phyloP scores from a whole-genome alignment of 1,284 basidiomycete genomes.

The Moesziomyces antarcticus region DNA sequence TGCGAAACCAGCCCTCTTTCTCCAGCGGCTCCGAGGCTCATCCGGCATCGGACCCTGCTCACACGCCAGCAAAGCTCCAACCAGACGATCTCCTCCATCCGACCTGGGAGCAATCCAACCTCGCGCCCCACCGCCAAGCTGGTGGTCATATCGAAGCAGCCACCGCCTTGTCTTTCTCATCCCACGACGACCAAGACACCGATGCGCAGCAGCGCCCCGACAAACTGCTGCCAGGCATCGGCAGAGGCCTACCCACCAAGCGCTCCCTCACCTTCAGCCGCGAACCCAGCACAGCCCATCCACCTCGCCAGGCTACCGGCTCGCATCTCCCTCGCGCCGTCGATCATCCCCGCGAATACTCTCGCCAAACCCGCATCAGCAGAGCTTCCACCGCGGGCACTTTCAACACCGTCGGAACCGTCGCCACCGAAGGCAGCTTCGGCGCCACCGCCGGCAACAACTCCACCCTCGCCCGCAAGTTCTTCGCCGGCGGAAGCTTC shows the following conservation, averaged over 20 bases:
- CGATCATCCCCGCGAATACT: constrained; percentile 42
- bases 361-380: constrained; percentile 53
- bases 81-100: constrained; percentile 26
- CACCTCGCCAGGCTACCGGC: constrained; percentile 7
- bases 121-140: not conserved
- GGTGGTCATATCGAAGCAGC: not conserved
- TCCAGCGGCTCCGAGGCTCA: constrained; percentile 13
- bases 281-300: constrained; percentile 6
- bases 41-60: not conserved
- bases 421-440: constrained; percentile 54
- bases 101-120: constrained; percentile 20
- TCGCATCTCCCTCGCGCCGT: constrained; percentile 15
- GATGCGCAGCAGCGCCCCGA: not conserved
- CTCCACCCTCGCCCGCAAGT: constrained; percentile 24
- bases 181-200: not conserved
- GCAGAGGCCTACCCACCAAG: constrained; percentile 31
- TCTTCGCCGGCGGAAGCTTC: constrained; percentile 32
- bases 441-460: constrained; percentile 40
- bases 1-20: constrained; percentile 16
- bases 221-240: constrained; percentile 14
- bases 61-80: not conserved
- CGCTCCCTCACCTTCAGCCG: constrained; percentile 34
- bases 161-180: no score
- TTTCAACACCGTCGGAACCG: constrained; percentile 51
- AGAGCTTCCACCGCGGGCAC: constrained; percentile 51